Evolutionary conservation across 352 stramenopile genomes (phyloP), one percentile per base, ranked within the genome.

Genomic region (Aphanomyces stellatus): DNA sequence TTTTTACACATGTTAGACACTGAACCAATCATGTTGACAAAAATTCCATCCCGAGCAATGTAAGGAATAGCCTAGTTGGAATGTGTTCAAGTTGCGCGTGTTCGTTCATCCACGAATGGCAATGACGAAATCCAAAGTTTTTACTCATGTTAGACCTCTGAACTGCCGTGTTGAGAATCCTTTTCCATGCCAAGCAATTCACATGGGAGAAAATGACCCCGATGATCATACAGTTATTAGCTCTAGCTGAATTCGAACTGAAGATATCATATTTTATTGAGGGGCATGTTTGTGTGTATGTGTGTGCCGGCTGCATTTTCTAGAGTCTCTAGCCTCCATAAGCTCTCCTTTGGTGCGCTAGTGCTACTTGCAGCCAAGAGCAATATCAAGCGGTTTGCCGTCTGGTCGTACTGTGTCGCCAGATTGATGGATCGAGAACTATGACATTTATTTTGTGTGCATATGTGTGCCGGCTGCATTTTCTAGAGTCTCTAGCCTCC

Each of bases 171-270:
- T 56, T 19, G 49, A 56, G n/a, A 30, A 56, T n/a, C 25, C 11
- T n/a, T 22, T 56, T 56, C 30, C 2, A 35, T 56, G 13, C 19
- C 11, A 51, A 55, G 25, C 25, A 22, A 59, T 35, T 51, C 27
- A 65, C 70, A 28, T 27, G 17, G 53, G 41, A n/a, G n/a, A n/a
- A n/a, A n/a, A n/a, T n/a, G n/a, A n/a, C 69, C 81, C 80, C 81
- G 55, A 87, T 92, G 83, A 92, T 90, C 62, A 66, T 60, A 82
- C 73, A 88, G 78, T 87, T 88, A 93, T 93, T 93, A 93, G 85
- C 85, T 93, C 85, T 93, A 93, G 79, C 82, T 81, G 82, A 93
- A 88, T 69, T 68, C 85, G 78, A 87, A 85, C 86, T 79, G 82
- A 85, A 88, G 63, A 76, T 33, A 67, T 15, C 41, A 27, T 74